These are phyloP conservation scores for Exophiala xenobiotica DNA, from an alignment of 2,329 filamentous ascomycete species.

Conservation along the genomic window DNA sequence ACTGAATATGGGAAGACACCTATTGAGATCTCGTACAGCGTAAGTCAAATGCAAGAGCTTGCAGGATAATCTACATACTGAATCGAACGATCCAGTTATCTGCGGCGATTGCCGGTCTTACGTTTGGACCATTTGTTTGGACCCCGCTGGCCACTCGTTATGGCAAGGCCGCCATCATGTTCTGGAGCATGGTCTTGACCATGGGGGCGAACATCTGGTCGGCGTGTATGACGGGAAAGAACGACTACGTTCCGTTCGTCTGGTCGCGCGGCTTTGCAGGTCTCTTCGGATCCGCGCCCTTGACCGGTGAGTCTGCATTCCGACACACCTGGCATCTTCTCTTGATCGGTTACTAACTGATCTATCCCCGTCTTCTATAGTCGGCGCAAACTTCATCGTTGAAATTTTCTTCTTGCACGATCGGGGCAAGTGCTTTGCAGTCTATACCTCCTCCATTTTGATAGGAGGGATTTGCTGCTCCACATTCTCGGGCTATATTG, in stretches of 20 bases:
- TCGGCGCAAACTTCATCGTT: conserved; percentile 18
- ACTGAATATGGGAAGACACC: conserved; percentile 21
- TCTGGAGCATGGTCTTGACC: conserved; percentile 28
- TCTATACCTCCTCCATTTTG: conserved; percentile 17
- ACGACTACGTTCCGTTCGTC: conserved; percentile 28
- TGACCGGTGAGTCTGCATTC: background rate
- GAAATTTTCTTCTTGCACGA: conserved; percentile 33
- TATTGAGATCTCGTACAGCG: conserved; percentile 22
- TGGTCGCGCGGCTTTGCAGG: conserved; percentile 26
- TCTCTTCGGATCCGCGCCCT: background rate
- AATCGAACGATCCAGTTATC: conserved; percentile 11
- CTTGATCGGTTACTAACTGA: background rate
- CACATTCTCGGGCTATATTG: conserved; percentile 27
- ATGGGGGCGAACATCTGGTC: conserved; percentile 31
- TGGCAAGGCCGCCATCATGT: conserved; percentile 26
- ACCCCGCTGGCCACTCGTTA: conserved; percentile 23
- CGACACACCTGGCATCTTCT: background rate
- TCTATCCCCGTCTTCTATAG: background rate
- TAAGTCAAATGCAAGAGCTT: conserved; percentile 3
- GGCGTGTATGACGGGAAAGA: conserved; percentile 29
- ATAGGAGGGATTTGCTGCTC: conserved; percentile 14
- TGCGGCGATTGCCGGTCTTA: conserved; percentile 25
- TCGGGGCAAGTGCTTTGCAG: conserved; percentile 29
- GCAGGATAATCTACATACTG: background rate
- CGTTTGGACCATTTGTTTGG: conserved; percentile 29